These are phyloP conservation scores for Logfia minima DNA, from an alignment of 129 eudicot genomes.

Conservation along the genomic window DNA sequence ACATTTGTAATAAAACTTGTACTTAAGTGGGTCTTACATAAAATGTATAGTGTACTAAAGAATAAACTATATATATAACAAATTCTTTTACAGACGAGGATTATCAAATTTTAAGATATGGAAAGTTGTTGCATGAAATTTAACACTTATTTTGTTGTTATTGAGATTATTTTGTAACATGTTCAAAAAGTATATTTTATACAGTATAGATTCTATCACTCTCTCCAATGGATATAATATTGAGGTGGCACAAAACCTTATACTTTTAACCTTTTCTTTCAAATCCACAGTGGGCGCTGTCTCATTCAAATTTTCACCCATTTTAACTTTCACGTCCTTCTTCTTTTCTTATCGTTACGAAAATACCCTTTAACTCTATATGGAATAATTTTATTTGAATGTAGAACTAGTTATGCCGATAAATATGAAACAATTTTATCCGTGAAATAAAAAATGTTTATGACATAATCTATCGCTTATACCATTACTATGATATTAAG, in stretches of 20 bases:
- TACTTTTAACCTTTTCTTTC: not conserved
- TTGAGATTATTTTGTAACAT: not conserved
- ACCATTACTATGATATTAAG: too few relatives aligned
- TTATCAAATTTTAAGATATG: not conserved
- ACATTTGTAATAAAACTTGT: too few relatives aligned
- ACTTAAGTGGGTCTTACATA: too few relatives aligned
- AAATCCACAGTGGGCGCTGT: not conserved
- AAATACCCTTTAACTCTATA: not conserved
- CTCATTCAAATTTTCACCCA: not conserved
- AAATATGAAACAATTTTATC: too few relatives aligned
- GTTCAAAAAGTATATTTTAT: not conserved
- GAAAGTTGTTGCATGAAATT: not conserved
- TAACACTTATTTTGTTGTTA: not conserved
- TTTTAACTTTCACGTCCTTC: not conserved
- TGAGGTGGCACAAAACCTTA: not conserved
- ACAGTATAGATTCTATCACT: not conserved
- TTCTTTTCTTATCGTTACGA: not conserved
- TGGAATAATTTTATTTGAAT: not conserved
- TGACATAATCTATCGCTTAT: too few relatives aligned
- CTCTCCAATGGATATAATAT: not conserved
- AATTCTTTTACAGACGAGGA: too few relatives aligned
- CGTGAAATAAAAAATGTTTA: too few relatives aligned
- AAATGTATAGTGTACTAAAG: too few relatives aligned
- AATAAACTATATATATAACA: too few relatives aligned
- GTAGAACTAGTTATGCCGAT: too few relatives aligned